phyloP scores from a whole-genome alignment of 2,329 filamentous ascomycete species.

The Mariannaea elegans region DNA sequence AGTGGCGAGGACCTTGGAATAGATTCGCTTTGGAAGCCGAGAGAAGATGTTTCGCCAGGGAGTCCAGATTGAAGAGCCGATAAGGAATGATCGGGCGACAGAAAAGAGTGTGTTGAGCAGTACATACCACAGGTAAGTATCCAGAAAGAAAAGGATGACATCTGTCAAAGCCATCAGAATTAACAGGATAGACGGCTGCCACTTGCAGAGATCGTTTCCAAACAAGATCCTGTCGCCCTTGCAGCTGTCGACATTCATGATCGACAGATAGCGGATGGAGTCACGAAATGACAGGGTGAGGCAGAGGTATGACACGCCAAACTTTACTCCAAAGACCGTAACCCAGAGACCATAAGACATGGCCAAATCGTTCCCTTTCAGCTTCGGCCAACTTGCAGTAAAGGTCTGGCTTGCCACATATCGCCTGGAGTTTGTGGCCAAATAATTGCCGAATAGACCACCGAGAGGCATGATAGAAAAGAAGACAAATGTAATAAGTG shows the following conservation, averaged over 20 bases:
- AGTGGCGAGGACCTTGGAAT: slow-evolving; percentile 96
- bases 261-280: slow-evolving; percentile 86
- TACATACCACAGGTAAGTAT: slow-evolving; percentile 98
- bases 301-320: slow-evolving; percentile 93
- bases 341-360: slow-evolving; percentile 97
- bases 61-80: slow-evolving; percentile 97
- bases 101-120: slow-evolving; percentile 94
- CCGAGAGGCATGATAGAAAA: slow-evolving; percentile 96
- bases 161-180: slow-evolving; percentile 94
- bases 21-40: slow-evolving; percentile 96
- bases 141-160: slow-evolving; percentile 95
- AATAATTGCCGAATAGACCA: slow-evolving; percentile 88
- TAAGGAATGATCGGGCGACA: slow-evolving; percentile 94
- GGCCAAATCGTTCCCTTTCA: slow-evolving; percentile 92
- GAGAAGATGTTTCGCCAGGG: slow-evolving; percentile 99
- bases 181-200: slow-evolving; percentile 85
- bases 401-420: slow-evolving; percentile 98
- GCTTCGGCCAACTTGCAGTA: slow-evolving; percentile 89
- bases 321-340: slow-evolving; percentile 88
- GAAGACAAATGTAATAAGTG: slow-evolving; percentile 87
- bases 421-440: too few species aligned
- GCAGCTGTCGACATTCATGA: slow-evolving; percentile 82
- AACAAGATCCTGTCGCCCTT: slow-evolving; percentile 75
- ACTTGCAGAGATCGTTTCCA: slow-evolving; percentile 70
- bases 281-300: slow-evolving; percentile 93